Evolutionary conservation across 305 asterid genomes (phyloP).

Genomic region (Rubia peregrina): DNA sequence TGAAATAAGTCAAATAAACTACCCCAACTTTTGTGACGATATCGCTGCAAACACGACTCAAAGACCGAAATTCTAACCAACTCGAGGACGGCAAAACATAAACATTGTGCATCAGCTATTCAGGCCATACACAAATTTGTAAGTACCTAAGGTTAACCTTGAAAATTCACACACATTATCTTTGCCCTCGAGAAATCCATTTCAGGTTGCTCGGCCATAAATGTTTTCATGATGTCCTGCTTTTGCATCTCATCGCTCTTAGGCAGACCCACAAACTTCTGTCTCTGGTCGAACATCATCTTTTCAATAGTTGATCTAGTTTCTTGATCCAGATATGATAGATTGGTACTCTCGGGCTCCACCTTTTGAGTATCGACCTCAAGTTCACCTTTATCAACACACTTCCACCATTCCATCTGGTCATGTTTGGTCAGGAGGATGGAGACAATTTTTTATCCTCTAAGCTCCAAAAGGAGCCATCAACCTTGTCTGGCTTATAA

Average conservation of each 20-base stretch:
- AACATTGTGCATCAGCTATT: background rate
- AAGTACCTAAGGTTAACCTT: background rate
- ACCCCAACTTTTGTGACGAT: background rate
- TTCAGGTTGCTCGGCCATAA: conserved; percentile 85
- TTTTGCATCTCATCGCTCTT: conserved; percentile 75
- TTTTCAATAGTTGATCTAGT: conserved; percentile 74
- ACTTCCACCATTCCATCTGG: conserved; percentile 96
- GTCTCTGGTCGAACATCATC: conserved; percentile 92
- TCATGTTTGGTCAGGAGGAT: conserved; percentile 68
- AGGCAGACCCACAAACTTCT: conserved; percentile 82
- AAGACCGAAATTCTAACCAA: background rate
- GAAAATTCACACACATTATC: conserved; percentile 23
- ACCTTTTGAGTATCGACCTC: conserved; percentile 74
- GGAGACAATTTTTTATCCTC: conserved; percentile 80
- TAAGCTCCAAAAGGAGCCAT: conserved; percentile 79
- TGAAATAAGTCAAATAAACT: background rate
- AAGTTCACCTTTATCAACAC: conserved; percentile 76
- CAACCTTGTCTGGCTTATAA: conserved; percentile 50
- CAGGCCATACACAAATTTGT: background rate
- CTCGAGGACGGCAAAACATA: background rate
- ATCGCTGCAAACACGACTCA: background rate
- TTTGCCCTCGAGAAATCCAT: conserved; percentile 70
- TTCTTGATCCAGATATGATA: conserved; percentile 75
- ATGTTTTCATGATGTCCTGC: conserved; percentile 65
- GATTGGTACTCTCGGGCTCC: conserved; percentile 77